Evolutionary conservation across 2,329 filamentous ascomycete species (phyloP).

Genomic region (Penicillium brasilianum): DNA sequence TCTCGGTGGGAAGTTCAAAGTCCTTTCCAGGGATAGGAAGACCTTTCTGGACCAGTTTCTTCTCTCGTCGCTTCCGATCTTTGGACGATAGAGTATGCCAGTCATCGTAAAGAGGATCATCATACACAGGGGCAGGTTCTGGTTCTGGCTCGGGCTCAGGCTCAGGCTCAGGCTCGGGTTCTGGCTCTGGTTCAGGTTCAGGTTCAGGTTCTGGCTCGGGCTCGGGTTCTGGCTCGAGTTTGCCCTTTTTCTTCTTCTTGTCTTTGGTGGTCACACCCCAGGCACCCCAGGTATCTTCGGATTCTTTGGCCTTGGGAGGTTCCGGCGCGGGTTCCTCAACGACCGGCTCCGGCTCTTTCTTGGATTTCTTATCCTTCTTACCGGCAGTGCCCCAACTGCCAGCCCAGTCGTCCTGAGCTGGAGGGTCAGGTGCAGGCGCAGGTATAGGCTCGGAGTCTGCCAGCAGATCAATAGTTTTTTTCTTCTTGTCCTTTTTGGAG

Average conservation of each 20-base stretch:
- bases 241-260: constrained; percentile 42
- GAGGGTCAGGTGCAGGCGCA: constrained; percentile 32
- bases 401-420: constrained; percentile 45
- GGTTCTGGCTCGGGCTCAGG: constrained; percentile 39
- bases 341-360: constrained; percentile 34
- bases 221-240: constrained; percentile 37
- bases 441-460: constrained; percentile 37
- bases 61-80: constrained; percentile 53
- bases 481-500: constrained; percentile 42
- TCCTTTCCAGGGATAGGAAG: constrained; percentile 39
- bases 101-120: constrained; percentile 44
- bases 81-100: constrained; percentile 45
- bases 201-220: constrained; percentile 28
- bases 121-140: constrained; percentile 37
- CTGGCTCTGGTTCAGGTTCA: constrained; percentile 27
- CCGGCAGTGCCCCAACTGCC: constrained; percentile 35
- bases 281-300: constrained; percentile 34
- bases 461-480: constrained; percentile 36
- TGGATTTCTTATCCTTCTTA: constrained; percentile 51
- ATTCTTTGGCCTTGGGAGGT: constrained; percentile 30
- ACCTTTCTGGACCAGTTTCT: constrained; percentile 33
- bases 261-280: constrained; percentile 34
- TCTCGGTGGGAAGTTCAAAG: constrained; percentile 31
- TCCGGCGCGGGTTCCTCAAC: constrained; percentile 28
- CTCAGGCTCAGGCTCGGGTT: constrained; percentile 35